Conservation (phyloP, 1,139 yeast species). For the Candida tropicalis region DNA sequence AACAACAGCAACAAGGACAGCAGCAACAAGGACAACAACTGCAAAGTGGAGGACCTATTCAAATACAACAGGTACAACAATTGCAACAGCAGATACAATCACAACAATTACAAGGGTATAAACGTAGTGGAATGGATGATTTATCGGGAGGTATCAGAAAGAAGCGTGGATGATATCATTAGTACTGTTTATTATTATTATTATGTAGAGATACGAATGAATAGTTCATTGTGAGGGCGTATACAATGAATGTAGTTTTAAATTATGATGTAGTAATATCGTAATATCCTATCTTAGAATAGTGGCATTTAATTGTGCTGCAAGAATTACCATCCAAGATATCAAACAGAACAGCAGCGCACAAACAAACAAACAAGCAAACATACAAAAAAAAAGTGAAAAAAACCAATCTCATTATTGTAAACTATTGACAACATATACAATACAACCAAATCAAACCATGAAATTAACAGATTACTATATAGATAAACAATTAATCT, state of each 20-base stretch:
- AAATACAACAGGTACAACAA: conserved; percentile 6
- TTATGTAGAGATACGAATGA: background rate
- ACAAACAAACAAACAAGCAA: too few relatives aligned
- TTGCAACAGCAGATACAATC: conserved; percentile 8
- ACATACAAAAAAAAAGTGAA: background rate
- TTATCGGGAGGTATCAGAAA: conserved; percentile 4
- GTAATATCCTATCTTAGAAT: too few relatives aligned
- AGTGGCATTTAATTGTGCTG: too few relatives aligned
- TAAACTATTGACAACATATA: too few relatives aligned
- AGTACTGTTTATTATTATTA: background rate
- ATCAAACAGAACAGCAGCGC: too few relatives aligned
- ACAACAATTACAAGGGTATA: conserved; percentile 7
- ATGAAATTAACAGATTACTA: conserved; percentile 18
- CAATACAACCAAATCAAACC: too few relatives aligned
- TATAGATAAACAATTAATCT: conserved; percentile 25
- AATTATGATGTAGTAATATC: too few relatives aligned
- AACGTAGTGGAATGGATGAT: conserved; percentile 6
- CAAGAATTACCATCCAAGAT: too few relatives aligned
- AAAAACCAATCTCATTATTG: too few relatives aligned
- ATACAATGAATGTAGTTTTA: too few relatives aligned
- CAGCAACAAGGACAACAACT: background rate
- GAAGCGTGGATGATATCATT: conserved; percentile 4
- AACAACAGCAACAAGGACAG: conserved; percentile 20
- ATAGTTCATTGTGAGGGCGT: too few relatives aligned
- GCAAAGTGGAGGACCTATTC: background rate